Base-by-base conservation (phyloP, 495 filamentous ascomycete species). In the Margaritispora aquatica region DNA sequence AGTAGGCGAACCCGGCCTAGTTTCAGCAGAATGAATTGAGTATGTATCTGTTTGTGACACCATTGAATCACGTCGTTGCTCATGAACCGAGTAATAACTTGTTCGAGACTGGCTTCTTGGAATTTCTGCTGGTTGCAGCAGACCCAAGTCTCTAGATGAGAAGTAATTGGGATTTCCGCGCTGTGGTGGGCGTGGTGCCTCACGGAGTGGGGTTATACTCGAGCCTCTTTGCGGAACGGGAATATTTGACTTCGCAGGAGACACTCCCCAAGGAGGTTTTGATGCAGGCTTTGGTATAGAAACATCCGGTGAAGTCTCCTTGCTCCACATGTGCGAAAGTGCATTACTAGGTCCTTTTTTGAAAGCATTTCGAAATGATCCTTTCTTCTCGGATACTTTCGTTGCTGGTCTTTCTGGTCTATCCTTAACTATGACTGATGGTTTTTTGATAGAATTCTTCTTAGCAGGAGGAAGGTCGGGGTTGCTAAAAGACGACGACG, bases 1-100 rank as follows among this genome's bases (percentile, higher is more conserved):
- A 13, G 70, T 69, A 17, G 82, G 76, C 19, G 82, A 84, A 2
- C 74, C 72, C 3, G 82, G 74, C 13, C 76, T 75, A n/a, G 68
- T 69, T 10, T 68, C 60, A 22, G 65, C 66, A 1, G 77, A 73
- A 19, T 75, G 76, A 22, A 80, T 74, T 1, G 85, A 84, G 56
- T 81, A 82, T 0, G 83, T 76, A 66, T 87, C 84, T 0, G 82
- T 83, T 52, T 83, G 75, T 4, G 83, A 80, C 5, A 85, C 68
- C 13, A 81, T 68, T 0, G 84, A 85, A 46, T 83, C 81, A 24
- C 80, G 74, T 17, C 77, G 77, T 26, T 71, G 75, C 48, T 84
- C 80, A 27, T 78, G 75, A 10, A 83, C 67, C 1, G 83, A 71
- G 29, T 78, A 80, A 60, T 75, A 77, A 2, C 77, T 79, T 5